Base-by-base conservation (phyloP, 2,329 filamentous ascomycete genomes). In the Alternaria sp. region DNA sequence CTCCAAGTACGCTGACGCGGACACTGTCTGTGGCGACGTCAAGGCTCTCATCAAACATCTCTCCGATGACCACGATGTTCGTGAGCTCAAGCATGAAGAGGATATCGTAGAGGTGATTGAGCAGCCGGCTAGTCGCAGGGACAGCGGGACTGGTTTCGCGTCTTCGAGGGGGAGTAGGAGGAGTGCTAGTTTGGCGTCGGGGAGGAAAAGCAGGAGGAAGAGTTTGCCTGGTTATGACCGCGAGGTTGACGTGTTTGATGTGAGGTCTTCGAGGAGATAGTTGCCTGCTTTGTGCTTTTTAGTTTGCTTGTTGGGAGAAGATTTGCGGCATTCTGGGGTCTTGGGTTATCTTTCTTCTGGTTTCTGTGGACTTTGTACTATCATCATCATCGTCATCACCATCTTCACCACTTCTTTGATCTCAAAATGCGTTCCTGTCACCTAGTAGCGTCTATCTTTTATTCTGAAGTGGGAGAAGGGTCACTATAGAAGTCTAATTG, bases 21-120 rank as follows among this genome's bases (percentile, higher is more conserved):
- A 75, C n/a, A 74, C 75, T 0, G 66, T 77, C 0, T 77, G 75
- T 50, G 74, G 75, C 8, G 75, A 77, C 45, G 75, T 77, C 1
- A 77, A 74, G 44, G 75, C 74, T 6, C 67, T 77, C 3, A 62
- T 77, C 7, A 65, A 70, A 40, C 75, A 77, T 50, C 67, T 77
- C 24, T 77, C 71, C 60, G 67, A 70, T 45, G 75, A 77, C 31
- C 75, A 77, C 49, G 58, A 60, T 11, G 63, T 68, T 2, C 53
- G 61, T 5, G 72, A 77, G 51, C 57, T 77, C 21, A 70, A 76
- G 52, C 55, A 56, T 3, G 75, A 77, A 46, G 67, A 70, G 34
- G 75, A 77, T 51, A 68, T 76, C 5, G 56, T 63, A 5, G 75
- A 77, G 51, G 57, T 76, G 0, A 65, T 72, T 21, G 72, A 74